phyloP scores from a whole-genome alignment of 257 asterid genomes.

The Hygrophila difformis region DNA sequence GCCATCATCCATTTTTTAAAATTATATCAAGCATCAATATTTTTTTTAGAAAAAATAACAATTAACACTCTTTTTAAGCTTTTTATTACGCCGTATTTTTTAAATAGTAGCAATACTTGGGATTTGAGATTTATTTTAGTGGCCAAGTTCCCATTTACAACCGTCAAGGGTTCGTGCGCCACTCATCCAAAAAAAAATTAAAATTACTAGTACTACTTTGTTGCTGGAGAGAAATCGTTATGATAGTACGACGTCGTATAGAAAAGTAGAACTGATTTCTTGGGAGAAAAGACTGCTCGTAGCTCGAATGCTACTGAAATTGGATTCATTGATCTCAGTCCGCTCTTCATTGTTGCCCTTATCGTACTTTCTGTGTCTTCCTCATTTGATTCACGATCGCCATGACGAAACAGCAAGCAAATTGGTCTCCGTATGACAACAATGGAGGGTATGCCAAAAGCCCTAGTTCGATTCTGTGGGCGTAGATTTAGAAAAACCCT shows the following conservation, averaged over 20 bases:
- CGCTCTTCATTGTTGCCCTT: neutral
- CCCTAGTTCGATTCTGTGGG: constrained; percentile 17
- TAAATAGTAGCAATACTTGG: no score
- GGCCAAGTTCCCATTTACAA: no score
- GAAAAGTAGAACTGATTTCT: constrained; percentile 11
- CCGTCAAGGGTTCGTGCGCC: no score
- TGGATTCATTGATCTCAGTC: neutral
- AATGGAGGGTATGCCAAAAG: constrained; percentile 74
- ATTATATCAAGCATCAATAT: no score
- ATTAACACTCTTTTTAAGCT: no score
- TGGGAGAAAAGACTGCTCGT: constrained; percentile 18
- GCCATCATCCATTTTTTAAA: no score
- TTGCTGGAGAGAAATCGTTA: no score
- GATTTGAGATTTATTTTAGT: no score
- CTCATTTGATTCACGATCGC: constrained; percentile 14
- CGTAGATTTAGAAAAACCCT: neutral
- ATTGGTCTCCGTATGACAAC: constrained; percentile 94
- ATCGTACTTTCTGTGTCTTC: neutral
- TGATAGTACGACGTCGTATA: constrained; percentile 9
- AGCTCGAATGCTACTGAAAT: neutral
- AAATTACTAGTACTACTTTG: no score
- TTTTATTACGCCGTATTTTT: no score
- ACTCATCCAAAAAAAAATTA: no score
- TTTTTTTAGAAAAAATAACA: no score
- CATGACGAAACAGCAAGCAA: constrained; percentile 77